phyloP scores from a whole-genome alignment of 2,329 filamentous ascomycete species.

The Trichoderma semiorbis region DNA sequence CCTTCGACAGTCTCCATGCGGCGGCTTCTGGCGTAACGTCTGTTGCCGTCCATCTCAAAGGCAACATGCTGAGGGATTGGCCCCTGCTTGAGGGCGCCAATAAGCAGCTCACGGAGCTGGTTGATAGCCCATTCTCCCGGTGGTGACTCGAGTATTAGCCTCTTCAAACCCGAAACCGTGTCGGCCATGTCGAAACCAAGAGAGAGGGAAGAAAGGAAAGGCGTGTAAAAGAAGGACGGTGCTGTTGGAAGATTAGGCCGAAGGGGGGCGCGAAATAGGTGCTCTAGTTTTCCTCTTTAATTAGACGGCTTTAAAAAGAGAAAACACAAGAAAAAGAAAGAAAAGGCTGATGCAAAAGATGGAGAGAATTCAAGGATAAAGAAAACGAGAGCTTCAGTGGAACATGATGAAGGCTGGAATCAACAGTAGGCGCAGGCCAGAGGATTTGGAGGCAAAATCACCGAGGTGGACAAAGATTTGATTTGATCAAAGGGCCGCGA shows the following conservation, averaged over 20 bases:
- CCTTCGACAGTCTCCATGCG: constrained; percentile 96
- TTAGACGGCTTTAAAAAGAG: constrained; percentile 10
- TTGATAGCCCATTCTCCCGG: constrained; percentile 87
- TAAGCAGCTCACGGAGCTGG: constrained; percentile 76
- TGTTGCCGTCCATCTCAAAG: constrained; percentile 99
- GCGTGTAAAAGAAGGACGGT: neutral
- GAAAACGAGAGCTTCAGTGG: neutral
- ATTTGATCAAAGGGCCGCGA: constrained; percentile 22
- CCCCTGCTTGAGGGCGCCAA: constrained; percentile 84
- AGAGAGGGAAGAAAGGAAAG: neutral
- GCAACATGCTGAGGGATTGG: constrained; percentile 92
- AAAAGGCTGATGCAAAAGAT: neutral
- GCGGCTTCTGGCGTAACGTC: constrained; percentile 84
- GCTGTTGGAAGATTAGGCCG: neutral
- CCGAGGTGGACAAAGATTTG: neutral
- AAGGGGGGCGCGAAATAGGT: neutral
- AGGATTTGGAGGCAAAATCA: constrained; percentile 10
- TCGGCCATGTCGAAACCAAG: constrained; percentile 46
- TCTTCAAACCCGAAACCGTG: constrained; percentile 47
- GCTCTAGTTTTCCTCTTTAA: neutral
- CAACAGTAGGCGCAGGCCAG: neutral
- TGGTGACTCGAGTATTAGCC: constrained; percentile 81
- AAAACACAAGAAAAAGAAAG: constrained; percentile 16
- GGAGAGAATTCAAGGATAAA: neutral
- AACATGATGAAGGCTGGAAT: constrained; percentile 17